phyloP scores from a whole-genome alignment of 2,329 filamentous ascomycete species.

The Torrubiellomyces zombiae region DNA sequence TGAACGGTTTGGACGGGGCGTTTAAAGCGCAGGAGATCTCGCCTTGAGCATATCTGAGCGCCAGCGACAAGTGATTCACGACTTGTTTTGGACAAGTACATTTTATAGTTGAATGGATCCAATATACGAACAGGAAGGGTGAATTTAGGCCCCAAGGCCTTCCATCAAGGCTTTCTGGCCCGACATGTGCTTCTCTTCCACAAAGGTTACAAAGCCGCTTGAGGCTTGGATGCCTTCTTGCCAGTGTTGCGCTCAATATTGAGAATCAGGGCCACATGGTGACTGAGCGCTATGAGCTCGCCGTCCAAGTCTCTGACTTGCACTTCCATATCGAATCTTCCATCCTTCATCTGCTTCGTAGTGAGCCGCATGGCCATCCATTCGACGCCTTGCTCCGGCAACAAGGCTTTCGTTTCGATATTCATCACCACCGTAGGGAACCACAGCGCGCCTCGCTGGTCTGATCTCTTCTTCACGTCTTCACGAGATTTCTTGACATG shows the following conservation, averaged over 20 bases:
- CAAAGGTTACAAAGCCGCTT: constrained; percentile 1
- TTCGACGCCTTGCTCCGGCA: constrained; percentile 51
- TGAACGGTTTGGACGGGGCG: no score
- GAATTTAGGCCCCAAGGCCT: no score
- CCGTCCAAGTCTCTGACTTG: constrained; percentile 32
- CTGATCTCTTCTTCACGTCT: constrained; percentile 36
- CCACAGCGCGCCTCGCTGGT: constrained; percentile 39
- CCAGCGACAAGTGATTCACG: no score
- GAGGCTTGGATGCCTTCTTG: neutral
- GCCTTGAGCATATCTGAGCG: no score
- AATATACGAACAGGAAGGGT: no score
- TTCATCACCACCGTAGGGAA: constrained; percentile 63
- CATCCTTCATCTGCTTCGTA: constrained; percentile 51
- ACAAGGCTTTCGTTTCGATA: constrained; percentile 55
- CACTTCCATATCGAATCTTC: constrained; percentile 58
- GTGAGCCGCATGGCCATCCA: constrained; percentile 53
- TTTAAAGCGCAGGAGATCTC: no score
- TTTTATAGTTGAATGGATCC: no score
- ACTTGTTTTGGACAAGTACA: no score
- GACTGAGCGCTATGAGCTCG: constrained; percentile 12
- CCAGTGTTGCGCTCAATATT: constrained; percentile 5
- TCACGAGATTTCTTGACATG: constrained; percentile 51
- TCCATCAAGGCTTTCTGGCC: no score
- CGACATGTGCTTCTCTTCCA: no score
- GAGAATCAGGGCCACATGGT: constrained; percentile 11